phyloP scores from a whole-genome alignment of 768 basidiomycete species.

The Phanerochaete carnosa region DNA sequence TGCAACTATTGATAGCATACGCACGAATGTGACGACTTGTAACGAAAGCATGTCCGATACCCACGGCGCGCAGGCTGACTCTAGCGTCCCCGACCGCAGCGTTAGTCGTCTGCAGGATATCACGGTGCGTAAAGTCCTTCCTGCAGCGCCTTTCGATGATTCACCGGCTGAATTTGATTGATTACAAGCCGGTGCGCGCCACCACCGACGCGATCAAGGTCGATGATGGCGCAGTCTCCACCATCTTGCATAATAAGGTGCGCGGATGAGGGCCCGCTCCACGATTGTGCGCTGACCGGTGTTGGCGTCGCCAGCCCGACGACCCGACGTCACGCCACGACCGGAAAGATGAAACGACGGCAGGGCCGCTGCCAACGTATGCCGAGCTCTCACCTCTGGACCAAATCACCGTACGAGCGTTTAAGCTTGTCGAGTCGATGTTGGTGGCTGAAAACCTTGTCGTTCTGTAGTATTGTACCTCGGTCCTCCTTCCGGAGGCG shows the following conservation, averaged over 20 bases:
- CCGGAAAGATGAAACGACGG: neutral
- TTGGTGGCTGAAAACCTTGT: neutral
- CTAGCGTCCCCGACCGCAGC: too few relatives aligned
- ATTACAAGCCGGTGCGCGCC: neutral
- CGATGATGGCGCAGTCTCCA: neutral
- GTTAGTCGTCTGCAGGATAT: neutral
- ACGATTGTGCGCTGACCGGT: neutral
- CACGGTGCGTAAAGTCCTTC: neutral
- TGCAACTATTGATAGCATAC: conserved; percentile 4
- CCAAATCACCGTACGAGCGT: conserved; percentile 46
- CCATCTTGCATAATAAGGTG: neutral
- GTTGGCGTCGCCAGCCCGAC: neutral
- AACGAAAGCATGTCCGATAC: neutral
- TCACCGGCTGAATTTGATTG: neutral
- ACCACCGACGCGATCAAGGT: neutral
- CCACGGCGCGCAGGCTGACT: neutral
- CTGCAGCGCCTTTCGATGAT: neutral
- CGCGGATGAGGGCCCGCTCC: neutral
- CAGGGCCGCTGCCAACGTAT: conserved; percentile 25
- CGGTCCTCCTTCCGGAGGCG: conserved; percentile 69
- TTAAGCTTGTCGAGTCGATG: neutral
- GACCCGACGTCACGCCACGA: neutral
- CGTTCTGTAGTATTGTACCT: conserved; percentile 57
- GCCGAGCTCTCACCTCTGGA: conserved; percentile 42
- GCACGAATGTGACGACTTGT: neutral